Evolutionary conservation across 148 eudicot species (phyloP).

Genomic region (Chenopodium formosanum): DNA sequence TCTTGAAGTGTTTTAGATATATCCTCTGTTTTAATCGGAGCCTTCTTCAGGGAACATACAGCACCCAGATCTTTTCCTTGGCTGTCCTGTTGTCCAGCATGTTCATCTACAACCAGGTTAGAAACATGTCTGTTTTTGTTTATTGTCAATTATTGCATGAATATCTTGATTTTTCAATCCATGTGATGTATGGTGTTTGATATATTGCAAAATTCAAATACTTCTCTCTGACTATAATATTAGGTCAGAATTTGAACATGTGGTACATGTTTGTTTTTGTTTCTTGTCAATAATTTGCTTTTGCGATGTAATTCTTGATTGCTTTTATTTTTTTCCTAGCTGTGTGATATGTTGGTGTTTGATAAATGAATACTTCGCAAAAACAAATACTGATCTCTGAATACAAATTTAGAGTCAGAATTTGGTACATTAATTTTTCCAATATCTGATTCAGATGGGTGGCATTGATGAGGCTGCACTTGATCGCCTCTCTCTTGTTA

Average conservation of each 20-base stretch:
- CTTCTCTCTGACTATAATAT: background rate
- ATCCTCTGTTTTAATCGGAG: background rate
- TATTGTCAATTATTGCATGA: background rate
- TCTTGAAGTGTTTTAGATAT: background rate
- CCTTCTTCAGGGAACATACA: conserved; percentile 82
- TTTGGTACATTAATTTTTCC: background rate
- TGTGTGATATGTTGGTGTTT: conserved; percentile 1
- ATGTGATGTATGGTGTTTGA: background rate
- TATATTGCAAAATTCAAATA: too few species aligned
- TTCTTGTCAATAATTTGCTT: background rate
- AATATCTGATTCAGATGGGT: conserved; percentile 71
- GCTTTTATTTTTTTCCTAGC: background rate
- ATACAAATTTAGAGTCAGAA: background rate
- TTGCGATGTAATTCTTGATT: background rate
- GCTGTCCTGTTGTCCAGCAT: conserved; percentile 97
- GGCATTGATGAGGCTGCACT: conserved; percentile 96
- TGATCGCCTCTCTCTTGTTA: conserved; percentile 94
- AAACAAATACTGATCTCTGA: background rate
- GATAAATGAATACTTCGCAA: background rate
- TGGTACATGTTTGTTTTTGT: background rate
- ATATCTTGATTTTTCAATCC: background rate
- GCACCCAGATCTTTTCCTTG: conserved; percentile 94
- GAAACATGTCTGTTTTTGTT: conserved; percentile 2
- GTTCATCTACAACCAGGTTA: conserved; percentile 97
- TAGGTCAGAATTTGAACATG: background rate